phyloP scores from a whole-genome alignment of 768 basidiomycete genomes.

The Naganishia onofrii region DNA sequence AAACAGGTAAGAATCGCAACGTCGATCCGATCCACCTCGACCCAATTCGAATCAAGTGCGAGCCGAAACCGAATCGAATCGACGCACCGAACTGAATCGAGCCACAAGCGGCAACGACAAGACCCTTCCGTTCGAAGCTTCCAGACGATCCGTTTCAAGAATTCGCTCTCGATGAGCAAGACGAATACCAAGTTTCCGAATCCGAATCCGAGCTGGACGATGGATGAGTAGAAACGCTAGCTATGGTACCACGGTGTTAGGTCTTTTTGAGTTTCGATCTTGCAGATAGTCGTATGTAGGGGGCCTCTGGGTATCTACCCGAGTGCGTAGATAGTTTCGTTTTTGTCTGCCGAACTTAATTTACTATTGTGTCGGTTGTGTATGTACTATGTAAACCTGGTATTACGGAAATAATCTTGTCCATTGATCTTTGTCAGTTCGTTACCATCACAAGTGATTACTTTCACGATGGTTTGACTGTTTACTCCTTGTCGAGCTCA shows the following conservation, averaged over 20 bases:
- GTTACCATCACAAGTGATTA: too few species aligned
- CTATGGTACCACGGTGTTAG: neutral
- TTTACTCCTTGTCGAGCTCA: too few species aligned
- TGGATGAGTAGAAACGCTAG: neutral
- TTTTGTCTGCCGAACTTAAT: neutral
- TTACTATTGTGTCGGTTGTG: neutral
- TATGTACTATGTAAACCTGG: neutral
- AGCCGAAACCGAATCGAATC: neutral
- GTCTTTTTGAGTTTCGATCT: too few species aligned
- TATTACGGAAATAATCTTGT: constrained; percentile 72
- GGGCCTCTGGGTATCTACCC: too few species aligned
- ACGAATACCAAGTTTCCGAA: neutral
- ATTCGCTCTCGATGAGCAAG: too few species aligned
- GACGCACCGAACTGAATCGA: constrained; percentile 6
- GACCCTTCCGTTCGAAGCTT: neutral
- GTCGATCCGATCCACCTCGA: neutral
- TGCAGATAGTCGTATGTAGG: too few species aligned
- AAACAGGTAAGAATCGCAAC: neutral
- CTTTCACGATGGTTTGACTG: too few species aligned
- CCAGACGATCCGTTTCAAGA: too few species aligned
- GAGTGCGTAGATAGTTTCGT: too few species aligned
- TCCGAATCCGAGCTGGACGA: neutral
- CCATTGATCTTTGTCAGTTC: constrained; percentile 36
- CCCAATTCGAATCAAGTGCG: neutral
- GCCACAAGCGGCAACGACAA: neutral